These are phyloP conservation scores for Solanum chacoense DNA, from an alignment of 305 asterid genomes.

Conservation along the genomic window DNA sequence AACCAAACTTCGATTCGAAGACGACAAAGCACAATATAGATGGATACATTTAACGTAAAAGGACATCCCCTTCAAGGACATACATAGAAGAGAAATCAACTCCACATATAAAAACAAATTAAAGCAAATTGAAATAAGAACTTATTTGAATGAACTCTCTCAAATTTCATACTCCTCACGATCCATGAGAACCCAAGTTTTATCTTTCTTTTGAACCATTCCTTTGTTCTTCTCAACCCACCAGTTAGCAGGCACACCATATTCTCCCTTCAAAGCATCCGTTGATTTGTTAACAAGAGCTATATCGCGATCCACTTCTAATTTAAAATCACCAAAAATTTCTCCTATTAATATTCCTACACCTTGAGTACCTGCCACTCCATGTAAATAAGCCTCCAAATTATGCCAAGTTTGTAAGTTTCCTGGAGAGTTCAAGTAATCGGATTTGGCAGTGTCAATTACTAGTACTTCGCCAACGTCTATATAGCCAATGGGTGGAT, in stretches of 20 bases:
- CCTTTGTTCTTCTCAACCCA: slow-evolving; percentile 62
- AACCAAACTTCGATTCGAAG: neutral
- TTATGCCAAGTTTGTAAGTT: slow-evolving; percentile 26
- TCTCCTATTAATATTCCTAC: neutral
- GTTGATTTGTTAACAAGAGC: slow-evolving; percentile 42
- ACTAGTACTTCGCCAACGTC: slow-evolving; percentile 41
- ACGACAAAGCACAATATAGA: neutral
- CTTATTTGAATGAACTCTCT: neutral
- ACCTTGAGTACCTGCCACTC: slow-evolving; percentile 61
- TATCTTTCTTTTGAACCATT: slow-evolving; percentile 57
- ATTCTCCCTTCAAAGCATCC: slow-evolving; percentile 36
- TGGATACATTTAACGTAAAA: neutral
- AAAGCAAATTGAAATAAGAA: neutral
- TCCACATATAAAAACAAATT: neutral
- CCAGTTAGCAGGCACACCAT: slow-evolving; percentile 27
- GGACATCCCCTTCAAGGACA: neutral
- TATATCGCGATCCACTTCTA: slow-evolving; percentile 35
- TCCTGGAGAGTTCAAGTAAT: slow-evolving; percentile 37
- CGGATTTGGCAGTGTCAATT: slow-evolving; percentile 35
- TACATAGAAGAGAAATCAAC: neutral
- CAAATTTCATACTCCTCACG: slow-evolving; percentile 20
- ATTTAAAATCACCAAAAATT: slow-evolving; percentile 31
- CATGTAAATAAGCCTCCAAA: slow-evolving; percentile 52
- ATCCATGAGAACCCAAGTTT: slow-evolving; percentile 48
- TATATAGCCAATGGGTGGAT: slow-evolving; percentile 29